Evolutionary conservation across 2,329 filamentous ascomycete genomes (phyloP), one percentile per base, ranked within the genome.

Genomic region (Truncatella angustata): DNA sequence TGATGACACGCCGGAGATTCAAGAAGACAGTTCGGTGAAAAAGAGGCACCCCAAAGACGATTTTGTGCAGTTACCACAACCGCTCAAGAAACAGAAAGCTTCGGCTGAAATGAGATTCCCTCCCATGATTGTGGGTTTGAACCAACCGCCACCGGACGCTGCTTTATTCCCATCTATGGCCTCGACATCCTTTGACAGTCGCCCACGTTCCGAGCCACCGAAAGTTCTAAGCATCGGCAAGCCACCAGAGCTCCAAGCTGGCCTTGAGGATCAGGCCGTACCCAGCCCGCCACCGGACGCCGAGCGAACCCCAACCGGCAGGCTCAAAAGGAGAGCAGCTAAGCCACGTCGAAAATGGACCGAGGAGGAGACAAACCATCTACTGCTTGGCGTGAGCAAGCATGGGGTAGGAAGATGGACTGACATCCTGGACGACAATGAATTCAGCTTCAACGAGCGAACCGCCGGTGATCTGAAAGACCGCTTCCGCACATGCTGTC

Each of bases 401-500:
- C 77, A 87, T 60, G 84, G 84, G 1, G 79, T 87, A 7, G 84
- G 84, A 34, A 83, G 81, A 59, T 87, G 84, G 84, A 85, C 81
- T 7, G 79, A 74, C 51, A 87, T 87, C 28, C 68, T 86, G 21
- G 81, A 84, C 46, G 84, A 87, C 54, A 66, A 76, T 0, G 77
- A 77, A 37, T 87, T 84, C 61, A 73, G 66, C 10, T 87, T 87
- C 68, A 82, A 85, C 59, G 76, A 75, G 14, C 77, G 84, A 53
- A 81, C 79, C 2, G 81, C 82, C 4, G 81, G 81, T 7, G 84
- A 87, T 60, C 65, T 87, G 47, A 87, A 87, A 63, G 84, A 87
- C 63, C 75, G 84, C 11, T 87, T 86, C 61, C 76, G 84, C 46
- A 87, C 84, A 3, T 86, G 83, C 62, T 86, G 83, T 55, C 84